Base-by-base conservation (phyloP, 768 basidiomycete genomes). In the Trametes gibbosa region DNA sequence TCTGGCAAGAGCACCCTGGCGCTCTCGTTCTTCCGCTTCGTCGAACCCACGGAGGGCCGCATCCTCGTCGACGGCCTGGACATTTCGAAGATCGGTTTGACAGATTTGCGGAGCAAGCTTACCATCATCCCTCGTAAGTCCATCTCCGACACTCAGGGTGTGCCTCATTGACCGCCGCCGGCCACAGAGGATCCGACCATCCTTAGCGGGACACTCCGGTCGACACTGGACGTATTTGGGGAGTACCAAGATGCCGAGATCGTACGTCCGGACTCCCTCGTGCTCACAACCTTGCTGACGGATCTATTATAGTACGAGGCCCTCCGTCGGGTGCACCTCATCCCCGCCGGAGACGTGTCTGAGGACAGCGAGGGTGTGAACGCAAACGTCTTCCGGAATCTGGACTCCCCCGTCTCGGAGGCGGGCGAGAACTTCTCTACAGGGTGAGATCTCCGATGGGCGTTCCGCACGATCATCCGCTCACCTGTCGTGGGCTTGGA, bases 371-470 rank as follows among this genome's bases (percentile, higher is more conserved):
- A 79, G 8, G 76, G 72, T 16, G 73, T 90, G 56, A 93, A 93
- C 61, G 77, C 69, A 29, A 93, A 93, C 59, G 82, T 90, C 3
- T 91, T 91, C 81, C 82, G 86, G 19, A 83, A 86, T 65, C 75
- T 92, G 6, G 89, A 92, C 61, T 87, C 85, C 0, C 64, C 79
- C 8, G 88, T 92, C 2, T 86, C 87, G 1, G 92, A 95, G 74
- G 90, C 89, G 1, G 91, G 90, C 17, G 93, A 95, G 19, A 95
- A 94, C 74, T 94, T 95, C 70, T 92, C 89, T 0, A 88, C 89
- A 7, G 90, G 89, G 87, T 89, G 57, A 46, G 79, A 69, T 58
- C 25, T 39, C 29, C 50, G 27, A 34, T 59, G 40, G 42, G 24
- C 42, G 39, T 12, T 27, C 52, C 42, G 51, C 12, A 50, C 39